phyloP scores from a whole-genome alignment of 768 basidiomycete species.

The Kondoa subrosea region DNA sequence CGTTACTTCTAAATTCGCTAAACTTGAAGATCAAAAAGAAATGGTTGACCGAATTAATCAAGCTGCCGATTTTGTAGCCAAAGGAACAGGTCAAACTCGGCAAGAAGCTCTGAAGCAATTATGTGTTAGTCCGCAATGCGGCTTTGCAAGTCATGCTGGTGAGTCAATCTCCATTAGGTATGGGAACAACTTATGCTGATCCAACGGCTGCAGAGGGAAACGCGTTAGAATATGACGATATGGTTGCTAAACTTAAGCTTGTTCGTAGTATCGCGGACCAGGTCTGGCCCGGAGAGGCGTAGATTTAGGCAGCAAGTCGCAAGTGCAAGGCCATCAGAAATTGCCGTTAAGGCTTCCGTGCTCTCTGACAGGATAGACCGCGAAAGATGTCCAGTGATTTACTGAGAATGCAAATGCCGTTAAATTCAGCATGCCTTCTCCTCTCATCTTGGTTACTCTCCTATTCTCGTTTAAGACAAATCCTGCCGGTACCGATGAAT shows the following conservation, averaged over 20 bases:
- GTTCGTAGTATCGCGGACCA: constrained; percentile 21
- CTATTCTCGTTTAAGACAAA: too few relatives aligned
- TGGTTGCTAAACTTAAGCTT: constrained; percentile 18
- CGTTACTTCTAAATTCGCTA: constrained; percentile 26
- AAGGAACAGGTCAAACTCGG: constrained; percentile 37
- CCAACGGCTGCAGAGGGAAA: constrained; percentile 8
- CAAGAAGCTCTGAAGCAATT: constrained; percentile 43
- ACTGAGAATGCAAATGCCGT: too few relatives aligned
- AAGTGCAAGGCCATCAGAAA: too few relatives aligned
- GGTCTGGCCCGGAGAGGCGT: constrained; percentile 23
- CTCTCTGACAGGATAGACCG: too few relatives aligned
- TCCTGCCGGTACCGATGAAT: too few relatives aligned
- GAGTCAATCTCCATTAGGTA: constrained; percentile 20
- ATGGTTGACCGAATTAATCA: constrained; percentile 42
- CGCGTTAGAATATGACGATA: constrained; percentile 13
- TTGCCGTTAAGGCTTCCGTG: too few relatives aligned
- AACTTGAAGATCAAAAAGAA: constrained; percentile 42
- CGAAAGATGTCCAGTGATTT: too few relatives aligned
- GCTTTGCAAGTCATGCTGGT: constrained; percentile 46
- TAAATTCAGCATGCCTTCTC: too few relatives aligned
- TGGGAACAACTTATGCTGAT: neutral
- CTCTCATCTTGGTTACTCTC: too few relatives aligned
- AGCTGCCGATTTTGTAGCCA: constrained; percentile 40
- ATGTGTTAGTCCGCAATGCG: constrained; percentile 48
- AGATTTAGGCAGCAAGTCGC: too few relatives aligned